A percentile compares a stretch with the other conserved stretches of the same genome.
Conservation (phyloP, 768 basidiomycete genomes). For the Xerocomellus intermedius region DNA sequence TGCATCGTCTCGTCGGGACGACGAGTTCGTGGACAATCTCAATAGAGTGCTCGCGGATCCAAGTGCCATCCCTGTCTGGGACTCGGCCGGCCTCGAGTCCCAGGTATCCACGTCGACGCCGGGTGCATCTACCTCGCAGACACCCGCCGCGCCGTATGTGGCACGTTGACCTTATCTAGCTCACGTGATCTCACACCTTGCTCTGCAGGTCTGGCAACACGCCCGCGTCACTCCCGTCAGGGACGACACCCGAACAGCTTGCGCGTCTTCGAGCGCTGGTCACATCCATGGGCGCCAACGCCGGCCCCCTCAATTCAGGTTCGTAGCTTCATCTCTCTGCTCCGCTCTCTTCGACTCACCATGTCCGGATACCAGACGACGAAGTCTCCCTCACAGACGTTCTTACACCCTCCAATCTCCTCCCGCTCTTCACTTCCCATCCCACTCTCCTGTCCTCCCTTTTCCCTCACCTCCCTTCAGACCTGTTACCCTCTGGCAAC, state of each 20-base stretch:
- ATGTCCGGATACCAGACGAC: constrained; percentile 18
- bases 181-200: background rate
- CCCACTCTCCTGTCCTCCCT: constrained; percentile 68
- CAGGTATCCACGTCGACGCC: constrained; percentile 48
- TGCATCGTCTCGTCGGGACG: constrained; percentile 61
- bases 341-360: background rate
- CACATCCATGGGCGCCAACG: constrained; percentile 41
- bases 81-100: constrained; percentile 35
- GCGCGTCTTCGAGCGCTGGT: constrained; percentile 58
- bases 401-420: constrained; percentile 69
- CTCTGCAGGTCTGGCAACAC: constrained; percentile 9
- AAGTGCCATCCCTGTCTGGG: constrained; percentile 61
- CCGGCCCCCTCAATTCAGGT: constrained; percentile 19
- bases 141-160: constrained; percentile 32
- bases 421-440: constrained; percentile 66
- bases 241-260: constrained; percentile 61
- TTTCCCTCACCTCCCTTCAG: constrained; percentile 76
- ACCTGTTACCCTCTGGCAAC: constrained; percentile 72
- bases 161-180: background rate
- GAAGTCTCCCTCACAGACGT: constrained; percentile 74
- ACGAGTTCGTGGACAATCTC: constrained; percentile 70
- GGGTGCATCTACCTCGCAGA: constrained; percentile 31
- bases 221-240: constrained; percentile 5
- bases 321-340: background rate
- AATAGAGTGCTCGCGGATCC: constrained; percentile 71